A percentile compares a stretch with the other conserved stretches of the same genome.
Evolutionary conservation across 1,284 basidiomycete species (phyloP).

Genomic region (Takashimella tepidaria): DNA sequence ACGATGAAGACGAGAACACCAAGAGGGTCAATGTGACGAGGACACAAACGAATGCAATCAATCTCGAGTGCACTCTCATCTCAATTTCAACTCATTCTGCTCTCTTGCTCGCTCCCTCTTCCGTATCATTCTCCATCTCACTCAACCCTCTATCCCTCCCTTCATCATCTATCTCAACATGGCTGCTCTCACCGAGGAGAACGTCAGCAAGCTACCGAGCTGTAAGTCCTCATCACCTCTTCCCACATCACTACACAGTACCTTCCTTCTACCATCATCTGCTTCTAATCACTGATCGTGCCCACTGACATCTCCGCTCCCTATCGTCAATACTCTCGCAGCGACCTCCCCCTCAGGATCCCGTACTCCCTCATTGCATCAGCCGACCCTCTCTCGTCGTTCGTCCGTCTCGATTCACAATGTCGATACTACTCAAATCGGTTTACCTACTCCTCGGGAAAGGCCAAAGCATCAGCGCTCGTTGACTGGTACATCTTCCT

Average conservation of each 20-base stretch:
- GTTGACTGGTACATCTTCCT: slow-evolving; percentile 32
- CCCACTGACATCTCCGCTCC: background rate
- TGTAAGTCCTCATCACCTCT: slow-evolving; percentile 11
- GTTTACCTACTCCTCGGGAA: slow-evolving; percentile 40
- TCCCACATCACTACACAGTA: background rate
- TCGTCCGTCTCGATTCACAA: slow-evolving; percentile 38
- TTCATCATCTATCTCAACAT: slow-evolving; percentile 13
- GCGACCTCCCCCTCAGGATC: slow-evolving; percentile 14
- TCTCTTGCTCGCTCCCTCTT: too few relatives aligned
- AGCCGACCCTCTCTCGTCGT: slow-evolving; percentile 39
- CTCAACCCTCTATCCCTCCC: background rate
- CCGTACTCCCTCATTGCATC: slow-evolving; percentile 38
- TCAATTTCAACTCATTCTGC: too few relatives aligned
- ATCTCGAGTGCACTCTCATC: too few relatives aligned
- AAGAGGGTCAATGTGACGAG: too few relatives aligned
- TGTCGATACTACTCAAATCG: slow-evolving; percentile 39
- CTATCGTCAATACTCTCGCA: slow-evolving; percentile 6
- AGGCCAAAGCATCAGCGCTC: slow-evolving; percentile 39
- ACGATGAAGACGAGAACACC: too few relatives aligned
- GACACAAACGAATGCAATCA: too few relatives aligned
- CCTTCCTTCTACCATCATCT: background rate
- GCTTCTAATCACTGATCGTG: background rate
- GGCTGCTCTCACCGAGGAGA: slow-evolving; percentile 36
- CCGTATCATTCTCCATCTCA: background rate
- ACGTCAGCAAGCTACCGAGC: slow-evolving; percentile 29